phyloP scores from a whole-genome alignment of 345 rosid genomes.

The Brassica juncea region DNA sequence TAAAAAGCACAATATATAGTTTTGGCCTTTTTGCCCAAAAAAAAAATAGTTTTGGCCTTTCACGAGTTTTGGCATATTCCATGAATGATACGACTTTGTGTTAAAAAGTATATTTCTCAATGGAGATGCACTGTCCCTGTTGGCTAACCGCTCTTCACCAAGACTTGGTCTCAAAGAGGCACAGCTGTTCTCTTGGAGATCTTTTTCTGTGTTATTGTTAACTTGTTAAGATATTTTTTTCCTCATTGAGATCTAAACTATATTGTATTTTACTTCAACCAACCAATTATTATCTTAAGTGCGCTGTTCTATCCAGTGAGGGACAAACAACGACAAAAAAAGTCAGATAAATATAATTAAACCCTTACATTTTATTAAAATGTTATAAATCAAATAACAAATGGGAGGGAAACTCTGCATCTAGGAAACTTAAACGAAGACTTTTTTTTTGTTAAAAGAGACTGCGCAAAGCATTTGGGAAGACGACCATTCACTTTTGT shows the following conservation, averaged over 20 bases:
- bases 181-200: slow-evolving; percentile 38
- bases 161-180: slow-evolving; percentile 31
- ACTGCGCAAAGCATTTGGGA: slow-evolving; percentile 11
- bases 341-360: not conserved
- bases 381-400: slow-evolving; percentile 7
- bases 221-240: slow-evolving; percentile 21
- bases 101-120: not conserved
- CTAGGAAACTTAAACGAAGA: not conserved
- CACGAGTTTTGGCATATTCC: slow-evolving; percentile 26
- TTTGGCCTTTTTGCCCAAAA: no score
- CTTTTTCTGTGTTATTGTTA: slow-evolving; percentile 22
- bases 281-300: slow-evolving; percentile 10
- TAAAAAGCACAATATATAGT: not conserved
- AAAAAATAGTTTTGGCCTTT: no score
- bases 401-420: slow-evolving; percentile 3
- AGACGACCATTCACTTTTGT: slow-evolving; percentile 1
- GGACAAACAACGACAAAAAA: not conserved
- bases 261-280: slow-evolving; percentile 21
- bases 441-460: not conserved
- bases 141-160: slow-evolving; percentile 15
- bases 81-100: not conserved
- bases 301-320: not conserved
- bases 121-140: slow-evolving; percentile 3
- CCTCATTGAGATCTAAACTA: slow-evolving; percentile 1
- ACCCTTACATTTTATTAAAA: not conserved